These are phyloP conservation scores for Pholiota conissans DNA, from an alignment of 768 basidiomycete species.

Conservation along the genomic window DNA sequence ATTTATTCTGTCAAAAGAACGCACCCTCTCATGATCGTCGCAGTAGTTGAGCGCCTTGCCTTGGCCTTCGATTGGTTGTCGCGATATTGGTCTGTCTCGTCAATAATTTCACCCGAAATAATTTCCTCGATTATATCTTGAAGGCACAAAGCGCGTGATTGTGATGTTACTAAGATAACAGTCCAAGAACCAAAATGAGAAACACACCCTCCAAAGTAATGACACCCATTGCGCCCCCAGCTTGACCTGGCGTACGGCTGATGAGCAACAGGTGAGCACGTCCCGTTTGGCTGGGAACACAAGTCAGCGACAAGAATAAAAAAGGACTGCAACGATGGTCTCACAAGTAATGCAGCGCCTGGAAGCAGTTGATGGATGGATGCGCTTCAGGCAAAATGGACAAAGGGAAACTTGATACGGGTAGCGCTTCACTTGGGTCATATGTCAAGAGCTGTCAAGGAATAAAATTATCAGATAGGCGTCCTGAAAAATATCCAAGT, in stretches of 20 bases:
- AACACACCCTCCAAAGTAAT: conserved; percentile 79
- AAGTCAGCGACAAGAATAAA: background rate
- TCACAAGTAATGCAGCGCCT: conserved; percentile 91
- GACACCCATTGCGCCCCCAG: conserved; percentile 87
- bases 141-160: background rate
- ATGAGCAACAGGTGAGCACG: conserved; percentile 90
- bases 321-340: conserved; percentile 15
- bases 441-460: conserved; percentile 72
- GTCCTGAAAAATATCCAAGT: background rate
- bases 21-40: conserved; percentile 81
- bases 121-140: conserved; percentile 89
- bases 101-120: conserved; percentile 92
- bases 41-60: conserved; percentile 71
- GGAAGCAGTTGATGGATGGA: conserved; percentile 90
- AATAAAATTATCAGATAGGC: conserved; percentile 5
- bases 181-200: background rate
- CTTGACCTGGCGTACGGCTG: conserved; percentile 76
- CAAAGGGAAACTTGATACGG: conserved; percentile 74
- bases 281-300: conserved; percentile 74
- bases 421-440: conserved; percentile 73
- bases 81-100: conserved; percentile 89
- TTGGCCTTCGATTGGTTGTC: conserved; percentile 80
- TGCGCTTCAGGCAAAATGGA: conserved; percentile 88
- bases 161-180: conserved; percentile 1
- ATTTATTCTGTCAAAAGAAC: conserved; percentile 17